Conservation (phyloP, 768 basidiomycete genomes). For the Gloeopeniophorella convolvens region DNA sequence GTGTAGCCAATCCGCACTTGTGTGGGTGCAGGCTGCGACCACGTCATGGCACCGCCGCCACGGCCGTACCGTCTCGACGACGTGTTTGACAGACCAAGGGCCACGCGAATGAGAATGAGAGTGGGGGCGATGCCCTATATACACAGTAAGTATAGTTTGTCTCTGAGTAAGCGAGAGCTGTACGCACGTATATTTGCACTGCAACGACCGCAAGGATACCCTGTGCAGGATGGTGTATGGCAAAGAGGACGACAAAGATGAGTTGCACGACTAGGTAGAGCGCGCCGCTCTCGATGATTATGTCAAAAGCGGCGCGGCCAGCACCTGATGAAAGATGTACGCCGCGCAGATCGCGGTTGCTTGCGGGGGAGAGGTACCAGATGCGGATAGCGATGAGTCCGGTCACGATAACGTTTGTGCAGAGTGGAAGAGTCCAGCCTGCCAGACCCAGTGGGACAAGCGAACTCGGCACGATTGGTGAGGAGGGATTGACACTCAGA, state of each 20-base stretch:
- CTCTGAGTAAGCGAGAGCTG: neutral
- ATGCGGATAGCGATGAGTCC: conserved; percentile 36
- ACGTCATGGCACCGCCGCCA: neutral
- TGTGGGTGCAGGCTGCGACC: neutral
- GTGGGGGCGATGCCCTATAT: conserved; percentile 11
- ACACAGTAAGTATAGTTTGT: neutral
- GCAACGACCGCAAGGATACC: conserved; percentile 33
- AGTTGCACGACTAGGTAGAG: conserved; percentile 37
- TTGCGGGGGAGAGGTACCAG: conserved; percentile 24
- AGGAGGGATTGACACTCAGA: neutral
- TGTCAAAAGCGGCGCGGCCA: conserved; percentile 24
- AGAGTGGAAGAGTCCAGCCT: conserved; percentile 33
- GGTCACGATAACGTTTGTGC: conserved; percentile 38
- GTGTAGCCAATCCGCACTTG: neutral
- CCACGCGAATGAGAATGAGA: conserved; percentile 11
- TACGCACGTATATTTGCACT: conserved; percentile 36
- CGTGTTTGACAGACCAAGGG: conserved; percentile 2
- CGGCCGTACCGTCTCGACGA: too few species aligned
- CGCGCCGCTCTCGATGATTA: conserved; percentile 36
- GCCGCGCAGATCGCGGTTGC: conserved; percentile 11
- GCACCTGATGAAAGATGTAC: neutral
- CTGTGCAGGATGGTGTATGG: conserved; percentile 30
- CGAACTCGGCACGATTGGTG: neutral
- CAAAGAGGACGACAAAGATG: conserved; percentile 35
- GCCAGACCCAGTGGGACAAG: conserved; percentile 31